Evolutionary conservation across 1,284 basidiomycete genomes (phyloP), one percentile per base, ranked within the genome.

Genomic region (Pseudozyma sp.): DNA sequence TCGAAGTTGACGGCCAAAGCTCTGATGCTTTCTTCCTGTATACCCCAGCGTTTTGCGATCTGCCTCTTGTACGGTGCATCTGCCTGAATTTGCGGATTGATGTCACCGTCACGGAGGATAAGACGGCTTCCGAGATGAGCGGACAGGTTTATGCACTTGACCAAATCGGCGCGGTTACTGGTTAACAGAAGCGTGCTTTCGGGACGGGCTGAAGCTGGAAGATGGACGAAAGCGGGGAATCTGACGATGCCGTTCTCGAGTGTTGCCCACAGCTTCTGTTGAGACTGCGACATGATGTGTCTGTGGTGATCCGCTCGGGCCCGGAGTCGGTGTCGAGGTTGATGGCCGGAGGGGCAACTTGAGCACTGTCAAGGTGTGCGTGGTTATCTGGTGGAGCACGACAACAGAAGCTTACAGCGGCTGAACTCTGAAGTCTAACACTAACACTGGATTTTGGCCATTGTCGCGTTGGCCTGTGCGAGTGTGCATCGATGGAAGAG

Each of bases 141-240:
- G 1, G 14, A 19, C 7, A 63, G 24, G 1, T 24, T 48, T 29
- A 63, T 49, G 43, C 14, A 34, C 11, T 68, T 68, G 48, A 63
- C 45, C 24, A 48, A 48, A 0, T 55, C 52, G 29, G 29, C 33
- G 4, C 53, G 37, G 33, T 62, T 46, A 24, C 9, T 39, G 4
- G 10, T 7, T 6, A 58, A 19, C 29, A 47, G 7, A 14, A 10
- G 43, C 35, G 6, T 9, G 39, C 16, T 43, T 9, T 55, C n/a
- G 6, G 60, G 56, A 4, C 50, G 60, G 19, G 60, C 47, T 3
- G 60, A 54, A 7, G 60, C 29, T 24, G 67, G 67, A 8, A 68
- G 48, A 14, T 34, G 49, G 6, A 68, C 60, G 9, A 63, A 68
- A 16, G 60, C 60, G 3, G 67, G 67, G 10, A 68, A 68, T 1